Evolutionary conservation across 768 basidiomycete species (phyloP).

Genomic region (Coprinellus micaceus): DNA sequence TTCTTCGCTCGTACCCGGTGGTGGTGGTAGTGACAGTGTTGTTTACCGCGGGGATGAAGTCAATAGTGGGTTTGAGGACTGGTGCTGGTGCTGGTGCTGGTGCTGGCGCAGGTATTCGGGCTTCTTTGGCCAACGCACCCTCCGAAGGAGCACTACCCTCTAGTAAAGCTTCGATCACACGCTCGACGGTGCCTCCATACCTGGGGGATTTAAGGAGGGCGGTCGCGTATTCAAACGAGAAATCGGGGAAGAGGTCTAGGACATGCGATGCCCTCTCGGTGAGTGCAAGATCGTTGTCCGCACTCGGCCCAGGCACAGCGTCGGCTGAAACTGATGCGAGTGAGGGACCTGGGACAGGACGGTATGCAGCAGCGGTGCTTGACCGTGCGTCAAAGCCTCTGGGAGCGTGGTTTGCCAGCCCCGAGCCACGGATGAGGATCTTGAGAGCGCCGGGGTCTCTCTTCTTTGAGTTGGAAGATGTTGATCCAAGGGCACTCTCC

Average conservation of each 20-base stretch:
- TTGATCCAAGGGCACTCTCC: constrained; percentile 45
- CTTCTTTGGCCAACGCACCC: constrained; percentile 21
- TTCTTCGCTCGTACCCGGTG: constrained; percentile 47
- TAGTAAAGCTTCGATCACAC: constrained; percentile 66
- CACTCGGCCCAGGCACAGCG: not conserved
- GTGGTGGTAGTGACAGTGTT: not conserved
- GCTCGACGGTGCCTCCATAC: constrained; percentile 55
- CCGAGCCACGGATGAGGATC: constrained; percentile 61
- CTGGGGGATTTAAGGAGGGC: constrained; percentile 48
- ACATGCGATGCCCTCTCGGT: constrained; percentile 65
- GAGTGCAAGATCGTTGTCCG: constrained; percentile 35
- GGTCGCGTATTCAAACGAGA: constrained; percentile 52
- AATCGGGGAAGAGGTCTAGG: constrained; percentile 71
- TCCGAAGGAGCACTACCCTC: constrained; percentile 61
- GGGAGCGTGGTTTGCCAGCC: constrained; percentile 19
- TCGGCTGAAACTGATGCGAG: no score
- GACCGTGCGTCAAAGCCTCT: not conserved
- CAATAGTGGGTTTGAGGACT: no score
- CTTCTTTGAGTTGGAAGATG: constrained; percentile 24
- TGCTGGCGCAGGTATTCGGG: not conserved
- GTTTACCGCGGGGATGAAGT: no score
- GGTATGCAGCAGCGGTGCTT: constrained; percentile 27
- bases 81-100: not conserved
- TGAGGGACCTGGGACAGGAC: not conserved
- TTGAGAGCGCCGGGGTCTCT: constrained; percentile 56